These are phyloP conservation scores for Raffaelea deltoideospora DNA, from an alignment of 2,329 filamentous ascomycete genomes.

Conservation along the genomic window DNA sequence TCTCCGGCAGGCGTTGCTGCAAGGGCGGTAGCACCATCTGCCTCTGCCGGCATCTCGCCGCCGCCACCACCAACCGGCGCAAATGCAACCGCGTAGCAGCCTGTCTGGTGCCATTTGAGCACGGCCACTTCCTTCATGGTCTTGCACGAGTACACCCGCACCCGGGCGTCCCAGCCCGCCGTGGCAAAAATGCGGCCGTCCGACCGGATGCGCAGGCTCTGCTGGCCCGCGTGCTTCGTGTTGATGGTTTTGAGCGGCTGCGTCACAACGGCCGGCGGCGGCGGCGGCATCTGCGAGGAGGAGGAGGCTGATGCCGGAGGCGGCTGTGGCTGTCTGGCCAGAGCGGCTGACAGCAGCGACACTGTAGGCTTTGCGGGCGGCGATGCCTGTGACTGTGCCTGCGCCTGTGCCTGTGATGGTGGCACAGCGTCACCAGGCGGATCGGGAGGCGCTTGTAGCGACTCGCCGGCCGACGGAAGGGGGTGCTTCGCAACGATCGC, in stretches of 20 bases:
- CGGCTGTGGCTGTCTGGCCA: conserved; percentile 7
- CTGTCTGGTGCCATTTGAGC: conserved; percentile 84
- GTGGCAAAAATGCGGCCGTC: conserved; percentile 79
- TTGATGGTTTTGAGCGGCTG: conserved; percentile 46
- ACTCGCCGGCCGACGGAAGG: conserved; percentile 25
- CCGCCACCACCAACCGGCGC: conserved; percentile 24
- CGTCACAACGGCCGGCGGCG: conserved; percentile 13
- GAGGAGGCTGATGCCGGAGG: neutral
- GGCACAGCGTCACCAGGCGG: too few species aligned
- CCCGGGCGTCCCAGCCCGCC: conserved; percentile 76
- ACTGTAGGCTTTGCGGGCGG: neutral
- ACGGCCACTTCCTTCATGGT: conserved; percentile 79
- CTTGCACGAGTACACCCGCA: conserved; percentile 68
- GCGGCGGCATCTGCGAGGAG: conserved; percentile 1
- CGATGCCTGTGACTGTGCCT: neutral
- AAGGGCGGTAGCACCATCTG: neutral
- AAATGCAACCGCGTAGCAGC: conserved; percentile 72
- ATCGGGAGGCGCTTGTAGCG: too few species aligned
- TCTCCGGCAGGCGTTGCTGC: neutral
- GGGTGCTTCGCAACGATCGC: conserved; percentile 63
- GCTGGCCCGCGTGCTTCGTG: conserved; percentile 84
- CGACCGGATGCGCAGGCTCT: conserved; percentile 59
- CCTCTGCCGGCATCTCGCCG: neutral
- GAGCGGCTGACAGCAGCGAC: conserved; percentile 17
- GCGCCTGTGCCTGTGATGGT: neutral